These are phyloP conservation scores for Trichoderma cornu-damae DNA, from an alignment of 2,329 filamentous ascomycete species.

Conservation along the genomic window DNA sequence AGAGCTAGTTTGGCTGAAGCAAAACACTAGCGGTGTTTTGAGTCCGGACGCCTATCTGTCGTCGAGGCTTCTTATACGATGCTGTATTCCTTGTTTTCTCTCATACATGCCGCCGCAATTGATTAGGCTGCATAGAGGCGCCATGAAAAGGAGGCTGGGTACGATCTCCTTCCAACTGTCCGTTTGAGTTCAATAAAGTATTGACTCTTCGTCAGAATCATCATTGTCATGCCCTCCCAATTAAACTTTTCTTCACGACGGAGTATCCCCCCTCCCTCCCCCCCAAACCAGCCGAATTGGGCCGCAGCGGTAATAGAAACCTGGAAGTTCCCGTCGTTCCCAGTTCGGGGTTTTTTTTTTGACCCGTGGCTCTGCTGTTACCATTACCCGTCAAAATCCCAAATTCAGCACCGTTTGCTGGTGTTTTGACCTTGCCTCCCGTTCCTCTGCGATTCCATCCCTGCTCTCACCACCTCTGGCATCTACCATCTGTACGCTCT, in stretches of 20 bases:
- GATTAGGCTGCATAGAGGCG: neutral
- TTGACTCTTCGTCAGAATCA: neutral
- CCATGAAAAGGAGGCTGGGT: neutral
- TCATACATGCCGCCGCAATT: too few relatives aligned
- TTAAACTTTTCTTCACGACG: slow-evolving; percentile 2
- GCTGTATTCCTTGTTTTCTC: neutral
- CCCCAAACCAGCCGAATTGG: neutral
- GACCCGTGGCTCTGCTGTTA: neutral
- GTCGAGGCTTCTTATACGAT: neutral
- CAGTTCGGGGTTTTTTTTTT: neutral
- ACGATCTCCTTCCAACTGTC: neutral
- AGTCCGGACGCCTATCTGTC: neutral
- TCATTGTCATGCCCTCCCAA: neutral
- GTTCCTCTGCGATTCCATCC: neutral
- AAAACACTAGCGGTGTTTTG: neutral
- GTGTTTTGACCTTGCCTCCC: neutral
- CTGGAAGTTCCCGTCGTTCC: neutral
- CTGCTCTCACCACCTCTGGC: too few relatives aligned
- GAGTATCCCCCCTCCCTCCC: neutral
- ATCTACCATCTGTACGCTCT: neutral
- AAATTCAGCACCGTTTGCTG: too few relatives aligned
- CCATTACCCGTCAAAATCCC: neutral
- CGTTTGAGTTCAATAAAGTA: neutral
- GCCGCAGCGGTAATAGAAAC: neutral
- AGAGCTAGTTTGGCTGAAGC: neutral